phyloP scores from a whole-genome alignment of 2,329 filamentous ascomycete species.

The Talaromyces marneffei region DNA sequence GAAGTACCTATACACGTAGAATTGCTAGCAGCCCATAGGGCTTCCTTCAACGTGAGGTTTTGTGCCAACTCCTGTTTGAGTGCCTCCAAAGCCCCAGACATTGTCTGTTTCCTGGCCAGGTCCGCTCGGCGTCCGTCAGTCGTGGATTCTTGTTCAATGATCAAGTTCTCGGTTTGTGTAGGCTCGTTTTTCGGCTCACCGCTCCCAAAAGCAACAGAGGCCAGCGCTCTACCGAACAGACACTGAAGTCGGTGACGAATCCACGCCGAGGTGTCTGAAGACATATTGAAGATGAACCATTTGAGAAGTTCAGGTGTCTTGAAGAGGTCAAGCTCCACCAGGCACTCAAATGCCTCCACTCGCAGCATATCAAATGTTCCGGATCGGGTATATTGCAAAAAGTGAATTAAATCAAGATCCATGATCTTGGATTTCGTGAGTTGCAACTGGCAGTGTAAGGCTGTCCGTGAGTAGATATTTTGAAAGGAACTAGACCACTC shows the following conservation, averaged over 20 bases:
- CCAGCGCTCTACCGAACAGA: slow-evolving; percentile 52
- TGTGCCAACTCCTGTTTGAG: slow-evolving; percentile 49
- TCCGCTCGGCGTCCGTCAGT: slow-evolving; percentile 49
- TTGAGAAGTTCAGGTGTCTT: slow-evolving; percentile 47
- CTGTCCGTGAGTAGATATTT: slow-evolving; percentile 58
- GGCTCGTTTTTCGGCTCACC: slow-evolving; percentile 29
- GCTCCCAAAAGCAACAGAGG: slow-evolving; percentile 55
- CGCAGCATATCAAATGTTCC: slow-evolving; percentile 58
- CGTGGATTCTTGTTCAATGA: slow-evolving; percentile 52
- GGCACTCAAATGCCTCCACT: slow-evolving; percentile 53
- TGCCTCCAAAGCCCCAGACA: slow-evolving; percentile 54
- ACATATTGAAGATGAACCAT: slow-evolving; percentile 54
- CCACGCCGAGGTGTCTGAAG: slow-evolving; percentile 53
- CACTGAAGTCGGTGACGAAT: slow-evolving; percentile 49
- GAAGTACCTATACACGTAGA: slow-evolving; percentile 46
- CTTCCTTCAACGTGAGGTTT: slow-evolving; percentile 46
- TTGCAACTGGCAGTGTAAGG: slow-evolving; percentile 54
- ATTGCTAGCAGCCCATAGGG: slow-evolving; percentile 53
- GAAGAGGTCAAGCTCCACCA: slow-evolving; percentile 52
- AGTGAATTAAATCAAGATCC: slow-evolving; percentile 50
- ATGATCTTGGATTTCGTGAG: slow-evolving; percentile 51
- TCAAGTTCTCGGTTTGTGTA: slow-evolving; percentile 40
- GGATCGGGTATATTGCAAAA: slow-evolving; percentile 55
- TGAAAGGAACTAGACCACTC: slow-evolving; percentile 63
- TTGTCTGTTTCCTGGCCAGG: slow-evolving; percentile 49